Conservation (phyloP, 2,329 filamentous ascomycete species). For the Mycogone perniciosa region DNA sequence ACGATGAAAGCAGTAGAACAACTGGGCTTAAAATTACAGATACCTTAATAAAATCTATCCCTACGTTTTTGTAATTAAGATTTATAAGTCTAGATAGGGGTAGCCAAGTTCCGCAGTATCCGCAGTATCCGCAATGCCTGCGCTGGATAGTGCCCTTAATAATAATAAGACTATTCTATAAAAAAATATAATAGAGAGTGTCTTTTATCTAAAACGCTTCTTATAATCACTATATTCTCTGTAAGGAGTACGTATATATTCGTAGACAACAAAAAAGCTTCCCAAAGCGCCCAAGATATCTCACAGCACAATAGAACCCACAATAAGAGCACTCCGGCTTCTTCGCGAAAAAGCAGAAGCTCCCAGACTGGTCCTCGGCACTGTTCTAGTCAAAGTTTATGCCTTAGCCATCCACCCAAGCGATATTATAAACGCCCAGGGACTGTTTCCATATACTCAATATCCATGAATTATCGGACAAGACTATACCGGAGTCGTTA, state of each 20-base stretch:
- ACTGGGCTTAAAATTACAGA: no score
- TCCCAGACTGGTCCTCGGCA: conserved; percentile 1
- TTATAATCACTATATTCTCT: no score
- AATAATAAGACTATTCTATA: no score
- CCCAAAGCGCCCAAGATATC: background rate
- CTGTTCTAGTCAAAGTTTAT: conserved; percentile 9
- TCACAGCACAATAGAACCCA: background rate
- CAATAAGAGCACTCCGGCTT: conserved; percentile 5
- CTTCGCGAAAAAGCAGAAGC: conserved; percentile 4
- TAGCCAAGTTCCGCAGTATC: background rate
- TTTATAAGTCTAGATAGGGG: no score
- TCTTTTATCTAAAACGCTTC: no score
- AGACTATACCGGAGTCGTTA: conserved; percentile 11
- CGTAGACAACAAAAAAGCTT: background rate
- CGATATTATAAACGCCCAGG: conserved; percentile 8
- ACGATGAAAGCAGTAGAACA: no score
- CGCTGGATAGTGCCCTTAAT: background rate
- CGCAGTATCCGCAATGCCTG: background rate
- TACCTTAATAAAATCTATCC: no score
- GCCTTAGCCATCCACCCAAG: conserved; percentile 12
- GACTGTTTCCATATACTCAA: conserved; percentile 6
- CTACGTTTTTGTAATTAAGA: no score
- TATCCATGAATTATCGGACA: conserved; percentile 8
- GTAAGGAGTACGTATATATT: background rate
- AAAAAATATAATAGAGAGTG: no score